phyloP scores from a whole-genome alignment of 306 rosid species.

The Vigna unguiculata region DNA sequence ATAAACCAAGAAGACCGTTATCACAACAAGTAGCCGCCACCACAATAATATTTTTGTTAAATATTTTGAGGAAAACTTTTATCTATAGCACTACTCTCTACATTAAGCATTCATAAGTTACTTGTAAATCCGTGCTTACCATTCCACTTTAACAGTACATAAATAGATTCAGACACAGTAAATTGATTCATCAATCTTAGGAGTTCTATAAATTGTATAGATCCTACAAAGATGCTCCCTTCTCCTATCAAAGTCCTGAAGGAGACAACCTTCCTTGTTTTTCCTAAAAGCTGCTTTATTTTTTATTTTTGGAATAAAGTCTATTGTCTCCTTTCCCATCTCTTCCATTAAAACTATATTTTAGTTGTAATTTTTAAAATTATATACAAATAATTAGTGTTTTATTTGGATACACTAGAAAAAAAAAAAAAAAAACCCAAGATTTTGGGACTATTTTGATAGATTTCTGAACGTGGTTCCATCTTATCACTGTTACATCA shows the following conservation, averaged over 20 bases:
- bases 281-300: conserved; percentile 24
- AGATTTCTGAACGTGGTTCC: background rate
- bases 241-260: conserved; percentile 22
- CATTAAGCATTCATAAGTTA: no score
- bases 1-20: no score
- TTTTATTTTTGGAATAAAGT: background rate
- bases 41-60: background rate
- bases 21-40: background rate
- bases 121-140: no score
- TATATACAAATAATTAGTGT: background rate
- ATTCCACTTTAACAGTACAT: no score
- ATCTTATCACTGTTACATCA: conserved; percentile 9
- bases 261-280: background rate
- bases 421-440: no score
- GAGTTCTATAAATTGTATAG: background rate
- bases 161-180: no score
- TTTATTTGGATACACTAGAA: no score
- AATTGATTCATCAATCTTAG: conserved; percentile 16
- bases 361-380: background rate
- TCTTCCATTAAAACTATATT: no score
- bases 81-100: no score
- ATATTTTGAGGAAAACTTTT: no score
- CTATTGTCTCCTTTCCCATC: background rate
- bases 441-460: no score
- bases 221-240: conserved; percentile 48